These are phyloP conservation scores for Fusarium nematophilum DNA, from an alignment of 2,329 filamentous ascomycete genomes.

Conservation along the genomic window DNA sequence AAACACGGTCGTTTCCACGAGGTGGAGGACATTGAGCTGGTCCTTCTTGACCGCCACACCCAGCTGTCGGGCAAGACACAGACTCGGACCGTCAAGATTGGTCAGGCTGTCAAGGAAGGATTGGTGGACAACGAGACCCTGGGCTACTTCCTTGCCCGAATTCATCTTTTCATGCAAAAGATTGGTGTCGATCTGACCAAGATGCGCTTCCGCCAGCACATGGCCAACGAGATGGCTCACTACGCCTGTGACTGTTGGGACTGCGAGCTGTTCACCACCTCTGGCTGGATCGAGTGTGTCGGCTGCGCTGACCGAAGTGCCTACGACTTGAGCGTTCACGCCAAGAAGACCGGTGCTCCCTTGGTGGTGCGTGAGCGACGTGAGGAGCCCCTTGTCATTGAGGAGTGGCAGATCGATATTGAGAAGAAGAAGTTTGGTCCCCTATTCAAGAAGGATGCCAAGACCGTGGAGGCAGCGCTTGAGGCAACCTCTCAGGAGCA, in stretches of 20 bases:
- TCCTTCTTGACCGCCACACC: constrained; percentile 84
- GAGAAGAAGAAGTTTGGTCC: constrained; percentile 98
- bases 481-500: constrained; percentile 81
- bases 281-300: constrained; percentile 98
- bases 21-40: constrained; percentile 84
- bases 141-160: constrained; percentile 95
- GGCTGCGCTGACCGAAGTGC: constrained; percentile 96
- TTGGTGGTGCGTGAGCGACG: constrained; percentile 86
- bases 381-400: constrained; percentile 79
- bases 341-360: constrained; percentile 89
- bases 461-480: constrained; percentile 83
- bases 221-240: constrained; percentile 83
- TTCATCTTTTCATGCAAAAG: constrained; percentile 88
- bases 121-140: constrained; percentile 97
- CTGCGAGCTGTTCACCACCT: constrained; percentile 89
- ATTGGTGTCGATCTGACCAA: constrained; percentile 90
- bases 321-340: constrained; percentile 92
- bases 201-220: constrained; percentile 96
- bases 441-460: constrained; percentile 93
- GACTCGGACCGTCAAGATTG: constrained; percentile 79
- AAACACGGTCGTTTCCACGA: constrained; percentile 90
- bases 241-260: constrained; percentile 99
- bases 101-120: constrained; percentile 83
- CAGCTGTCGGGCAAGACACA: constrained; percentile 89
- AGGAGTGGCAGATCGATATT: constrained; percentile 89